Evolutionary conservation across 2,329 filamentous ascomycete genomes (phyloP).

Genomic region (Sordariomycetes sp.): DNA sequence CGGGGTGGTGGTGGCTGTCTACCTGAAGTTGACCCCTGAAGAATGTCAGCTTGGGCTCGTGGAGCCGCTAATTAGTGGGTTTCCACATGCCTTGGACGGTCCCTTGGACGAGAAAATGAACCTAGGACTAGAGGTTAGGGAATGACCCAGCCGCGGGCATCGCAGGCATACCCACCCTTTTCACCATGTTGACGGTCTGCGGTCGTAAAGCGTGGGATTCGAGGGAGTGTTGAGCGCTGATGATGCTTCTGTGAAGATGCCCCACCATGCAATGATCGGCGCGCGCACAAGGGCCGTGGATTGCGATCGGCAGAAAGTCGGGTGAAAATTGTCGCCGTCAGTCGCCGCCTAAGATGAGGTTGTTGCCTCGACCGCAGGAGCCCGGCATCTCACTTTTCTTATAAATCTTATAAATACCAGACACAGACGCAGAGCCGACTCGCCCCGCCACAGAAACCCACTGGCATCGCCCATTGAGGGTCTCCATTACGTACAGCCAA

Average conservation of each 20-base stretch:
- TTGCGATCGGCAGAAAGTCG: not conserved
- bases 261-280: not conserved
- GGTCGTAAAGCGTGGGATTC: not conserved
- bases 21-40: constrained; percentile 47
- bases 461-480: not conserved
- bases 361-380: too few species aligned
- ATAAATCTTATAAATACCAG: too few species aligned
- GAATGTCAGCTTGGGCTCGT: not conserved
- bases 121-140: constrained; percentile 20
- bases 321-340: not conserved
- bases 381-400: too few species aligned
- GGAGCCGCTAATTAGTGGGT: not conserved
- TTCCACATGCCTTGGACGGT: constrained; percentile 50
- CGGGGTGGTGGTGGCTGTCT: constrained; percentile 7
- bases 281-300: not conserved
- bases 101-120: constrained; percentile 56
- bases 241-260: not conserved
- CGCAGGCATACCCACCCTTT: constrained; percentile 18
- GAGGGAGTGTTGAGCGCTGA: not conserved
- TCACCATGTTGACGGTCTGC: constrained; percentile 15
- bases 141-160: not conserved
- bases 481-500: not conserved
- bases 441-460: too few species aligned
- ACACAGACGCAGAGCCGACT: too few species aligned
- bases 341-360: too few species aligned